Percentiles rank a stretch among this genome's conserved stretches.
phyloP scores from a whole-genome alignment of 2,329 filamentous ascomycete species.

The Dactylellina leptospora region DNA sequence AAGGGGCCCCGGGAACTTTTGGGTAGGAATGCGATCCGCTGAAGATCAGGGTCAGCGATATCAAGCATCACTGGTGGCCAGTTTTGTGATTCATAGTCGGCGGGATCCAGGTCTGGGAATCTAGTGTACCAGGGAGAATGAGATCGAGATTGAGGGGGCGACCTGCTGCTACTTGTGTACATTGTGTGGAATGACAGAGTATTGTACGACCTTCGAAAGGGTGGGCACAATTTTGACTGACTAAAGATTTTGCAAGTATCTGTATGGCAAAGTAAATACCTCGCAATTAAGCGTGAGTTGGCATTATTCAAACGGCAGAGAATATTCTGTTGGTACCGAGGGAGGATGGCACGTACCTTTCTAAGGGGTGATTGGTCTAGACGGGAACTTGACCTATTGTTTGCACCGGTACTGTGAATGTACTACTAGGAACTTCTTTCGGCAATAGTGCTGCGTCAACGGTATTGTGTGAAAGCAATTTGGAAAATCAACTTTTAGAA shows the following conservation, averaged over 20 bases:
- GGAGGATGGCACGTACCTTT: slow-evolving; percentile 10
- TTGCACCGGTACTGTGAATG: slow-evolving; percentile 1
- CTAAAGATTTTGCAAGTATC: slow-evolving; percentile 6
- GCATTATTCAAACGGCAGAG: slow-evolving; percentile 9
- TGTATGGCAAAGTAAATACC: slow-evolving; percentile 10
- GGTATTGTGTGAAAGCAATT: too few relatives aligned
- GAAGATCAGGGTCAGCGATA: slow-evolving; percentile 19
- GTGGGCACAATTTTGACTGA: not conserved
- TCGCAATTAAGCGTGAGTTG: slow-evolving; percentile 19
- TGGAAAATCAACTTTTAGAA: too few relatives aligned
- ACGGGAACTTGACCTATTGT: slow-evolving; percentile 14
- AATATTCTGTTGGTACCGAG: slow-evolving; percentile 1
- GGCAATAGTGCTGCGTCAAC: too few relatives aligned
- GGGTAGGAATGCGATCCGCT: slow-evolving; percentile 27
- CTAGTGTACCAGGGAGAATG: slow-evolving; percentile 38
- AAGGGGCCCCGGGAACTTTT: slow-evolving; percentile 6
- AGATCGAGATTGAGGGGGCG: slow-evolving; percentile 39
- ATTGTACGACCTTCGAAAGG: not conserved
- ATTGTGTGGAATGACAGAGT: slow-evolving; percentile 7
- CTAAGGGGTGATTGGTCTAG: slow-evolving; percentile 2
- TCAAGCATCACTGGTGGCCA: slow-evolving; percentile 44
- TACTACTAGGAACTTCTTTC: not conserved
- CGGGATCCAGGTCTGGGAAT: slow-evolving; percentile 24
- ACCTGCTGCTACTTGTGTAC: slow-evolving; percentile 29
- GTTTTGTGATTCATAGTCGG: slow-evolving; percentile 12